Evolutionary conservation across 371 early-diverging fungal species (phyloP).

Genomic region (Circinella minor): DNA sequence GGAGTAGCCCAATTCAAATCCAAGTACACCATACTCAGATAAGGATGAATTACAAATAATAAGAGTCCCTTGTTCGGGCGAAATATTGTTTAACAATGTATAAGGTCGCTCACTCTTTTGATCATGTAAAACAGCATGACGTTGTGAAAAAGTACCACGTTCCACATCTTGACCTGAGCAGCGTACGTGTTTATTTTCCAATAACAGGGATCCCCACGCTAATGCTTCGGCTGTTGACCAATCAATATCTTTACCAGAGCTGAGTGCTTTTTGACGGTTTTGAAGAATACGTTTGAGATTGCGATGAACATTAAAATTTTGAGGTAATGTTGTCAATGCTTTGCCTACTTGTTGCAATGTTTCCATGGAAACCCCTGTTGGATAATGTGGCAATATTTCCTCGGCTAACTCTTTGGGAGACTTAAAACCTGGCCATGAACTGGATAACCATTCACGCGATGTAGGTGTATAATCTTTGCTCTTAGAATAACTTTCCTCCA

Average conservation of each 20-base stretch:
- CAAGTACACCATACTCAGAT: constrained; percentile 95
- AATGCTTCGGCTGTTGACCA: constrained; percentile 97
- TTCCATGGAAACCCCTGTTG: constrained; percentile 83
- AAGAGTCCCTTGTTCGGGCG: constrained; percentile 82
- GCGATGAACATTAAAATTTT: constrained; percentile 87
- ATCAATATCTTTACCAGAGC: constrained; percentile 83
- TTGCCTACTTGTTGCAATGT: constrained; percentile 81
- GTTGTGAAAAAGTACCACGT: constrained; percentile 98
- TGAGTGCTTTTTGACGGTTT: constrained; percentile 79
- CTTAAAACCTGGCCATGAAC: constrained; percentile 88
- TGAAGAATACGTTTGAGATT: constrained; percentile 87
- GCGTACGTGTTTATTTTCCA: constrained; percentile 91
- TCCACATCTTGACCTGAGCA: constrained; percentile 97
- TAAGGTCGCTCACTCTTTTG: constrained; percentile 77
- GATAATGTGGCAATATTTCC: constrained; percentile 65
- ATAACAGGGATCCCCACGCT: constrained; percentile 90
- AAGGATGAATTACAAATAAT: constrained; percentile 94
- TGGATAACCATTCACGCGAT: constrained; percentile 93
- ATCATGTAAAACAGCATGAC: constrained; percentile 95
- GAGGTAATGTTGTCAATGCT: constrained; percentile 80
- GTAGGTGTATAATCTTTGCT: constrained; percentile 90
- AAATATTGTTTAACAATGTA: constrained; percentile 83
- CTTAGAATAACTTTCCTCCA: constrained; percentile 89
- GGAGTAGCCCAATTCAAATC: constrained; percentile 96
- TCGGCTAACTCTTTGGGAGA: constrained; percentile 84